phyloP scores from a whole-genome alignment of 331 rosid species.

The Erythrophleum ivorense region DNA sequence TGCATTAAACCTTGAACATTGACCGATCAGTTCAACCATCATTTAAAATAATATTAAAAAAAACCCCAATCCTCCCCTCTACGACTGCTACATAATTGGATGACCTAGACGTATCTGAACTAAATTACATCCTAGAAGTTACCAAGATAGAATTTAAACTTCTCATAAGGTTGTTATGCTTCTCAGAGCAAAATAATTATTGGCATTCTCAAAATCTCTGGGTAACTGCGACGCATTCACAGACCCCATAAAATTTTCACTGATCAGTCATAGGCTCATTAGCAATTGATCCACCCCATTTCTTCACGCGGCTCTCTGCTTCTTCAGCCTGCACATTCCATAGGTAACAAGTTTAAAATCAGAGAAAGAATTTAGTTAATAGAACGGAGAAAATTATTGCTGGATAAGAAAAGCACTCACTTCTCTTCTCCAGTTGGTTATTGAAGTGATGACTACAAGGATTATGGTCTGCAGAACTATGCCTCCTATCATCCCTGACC shows the following conservation, averaged over 20 bases:
- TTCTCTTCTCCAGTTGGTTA: slow-evolving; percentile 76
- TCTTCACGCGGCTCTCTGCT: slow-evolving; percentile 72
- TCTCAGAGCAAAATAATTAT: background rate
- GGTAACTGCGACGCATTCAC: background rate
- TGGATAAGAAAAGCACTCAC: slow-evolving; percentile 40
- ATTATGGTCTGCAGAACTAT: slow-evolving; percentile 66
- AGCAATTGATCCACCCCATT: slow-evolving; percentile 68
- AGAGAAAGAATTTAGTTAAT: background rate
- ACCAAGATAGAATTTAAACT: background rate
- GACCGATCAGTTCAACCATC: background rate
- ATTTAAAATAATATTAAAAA: background rate
- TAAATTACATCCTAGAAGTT: background rate
- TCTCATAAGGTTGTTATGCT: background rate
- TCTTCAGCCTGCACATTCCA: slow-evolving; percentile 66
- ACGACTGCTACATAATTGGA: background rate
- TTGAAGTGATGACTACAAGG: slow-evolving; percentile 54
- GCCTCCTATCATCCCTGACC: slow-evolving; percentile 89
- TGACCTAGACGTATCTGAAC: background rate
- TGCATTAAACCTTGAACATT: background rate
- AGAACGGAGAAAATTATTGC: background rate
- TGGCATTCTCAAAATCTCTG: background rate
- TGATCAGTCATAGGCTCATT: slow-evolving; percentile 24
- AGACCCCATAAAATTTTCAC: background rate
- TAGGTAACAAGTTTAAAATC: slow-evolving; percentile 10
- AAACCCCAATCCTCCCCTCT: background rate